Conservation (phyloP, 2,329 filamentous ascomycete genomes). For the Fragosphaeria purpurea region DNA sequence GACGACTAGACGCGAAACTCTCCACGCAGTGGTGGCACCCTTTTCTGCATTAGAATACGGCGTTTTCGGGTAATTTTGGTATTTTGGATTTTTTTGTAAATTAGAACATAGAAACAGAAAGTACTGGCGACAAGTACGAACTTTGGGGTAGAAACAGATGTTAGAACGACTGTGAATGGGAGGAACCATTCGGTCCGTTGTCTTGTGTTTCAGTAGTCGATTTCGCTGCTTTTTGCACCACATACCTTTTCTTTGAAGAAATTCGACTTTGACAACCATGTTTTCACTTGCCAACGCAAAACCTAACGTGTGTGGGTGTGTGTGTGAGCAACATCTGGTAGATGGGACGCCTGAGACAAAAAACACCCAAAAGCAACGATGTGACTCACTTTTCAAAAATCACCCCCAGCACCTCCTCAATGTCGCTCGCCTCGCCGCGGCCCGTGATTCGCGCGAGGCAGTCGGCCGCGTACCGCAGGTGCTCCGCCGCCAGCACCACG, state of each 20-base stretch:
- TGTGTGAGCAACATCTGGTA: no score
- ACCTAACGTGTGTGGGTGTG: constrained; percentile 20
- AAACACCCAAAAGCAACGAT: neutral
- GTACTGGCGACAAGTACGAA: no score
- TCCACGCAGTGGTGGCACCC: no score
- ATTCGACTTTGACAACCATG: neutral
- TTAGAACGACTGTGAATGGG: no score
- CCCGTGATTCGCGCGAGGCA: constrained; percentile 83
- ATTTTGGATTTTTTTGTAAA: neutral
- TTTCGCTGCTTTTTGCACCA: no score
- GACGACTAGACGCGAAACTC: constrained; percentile 18
- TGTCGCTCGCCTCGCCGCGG: constrained; percentile 72
- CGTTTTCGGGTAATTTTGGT: neutral
- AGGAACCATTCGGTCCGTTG: no score
- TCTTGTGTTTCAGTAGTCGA: no score
- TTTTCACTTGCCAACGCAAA: constrained; percentile 36
- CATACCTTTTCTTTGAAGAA: no score
- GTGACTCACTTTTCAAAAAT: constrained; percentile 86
- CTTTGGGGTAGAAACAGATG: no score
- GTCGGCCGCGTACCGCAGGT: constrained; percentile 70
- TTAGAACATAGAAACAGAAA: neutral
- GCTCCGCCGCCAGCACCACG: constrained; percentile 82
- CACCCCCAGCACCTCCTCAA: constrained; percentile 90
- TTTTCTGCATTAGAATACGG: neutral
- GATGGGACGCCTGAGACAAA: neutral